A percentile compares a stretch with the other conserved stretches of the same genome.
phyloP scores from a whole-genome alignment of 768 basidiomycete species.

The Leccinum obscurum region DNA sequence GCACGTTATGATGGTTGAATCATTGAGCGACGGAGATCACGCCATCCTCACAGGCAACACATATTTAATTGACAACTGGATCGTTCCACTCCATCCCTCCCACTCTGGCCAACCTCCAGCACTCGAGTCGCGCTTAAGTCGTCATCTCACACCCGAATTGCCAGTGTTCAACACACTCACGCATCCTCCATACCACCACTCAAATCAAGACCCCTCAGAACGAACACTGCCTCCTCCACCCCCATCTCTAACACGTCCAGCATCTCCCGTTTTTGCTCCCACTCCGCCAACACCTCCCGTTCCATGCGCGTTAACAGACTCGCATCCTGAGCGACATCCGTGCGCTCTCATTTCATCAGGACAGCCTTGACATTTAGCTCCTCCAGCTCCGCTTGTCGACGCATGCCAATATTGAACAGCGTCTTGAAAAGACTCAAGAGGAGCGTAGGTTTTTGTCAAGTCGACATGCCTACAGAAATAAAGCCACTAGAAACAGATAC shows the following conservation, averaged over 20 bases:
- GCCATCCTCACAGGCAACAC: no score
- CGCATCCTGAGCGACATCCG: constrained; percentile 80
- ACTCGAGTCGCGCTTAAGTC: no score
- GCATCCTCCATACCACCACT: constrained; percentile 49
- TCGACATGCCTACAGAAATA: constrained; percentile 76
- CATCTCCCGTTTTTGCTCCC: constrained; percentile 70
- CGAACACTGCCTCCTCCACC: constrained; percentile 86
- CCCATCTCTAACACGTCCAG: constrained; percentile 69
- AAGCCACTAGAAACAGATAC: background rate
- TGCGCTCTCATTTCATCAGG: constrained; percentile 70
- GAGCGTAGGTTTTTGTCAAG: constrained; percentile 77
- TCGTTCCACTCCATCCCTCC: no score
- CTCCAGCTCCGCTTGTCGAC: constrained; percentile 73
- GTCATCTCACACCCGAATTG: no score
- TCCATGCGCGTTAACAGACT: constrained; percentile 71
- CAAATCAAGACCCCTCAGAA: constrained; percentile 75
- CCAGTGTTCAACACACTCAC: constrained; percentile 11
- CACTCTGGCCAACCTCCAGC: no score
- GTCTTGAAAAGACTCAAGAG: constrained; percentile 72
- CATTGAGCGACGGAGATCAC: no score
- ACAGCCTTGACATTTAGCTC: constrained; percentile 65
- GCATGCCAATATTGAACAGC: constrained; percentile 77
- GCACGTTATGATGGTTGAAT: no score
- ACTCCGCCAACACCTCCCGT: constrained; percentile 67
- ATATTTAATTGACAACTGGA: no score